A percentile compares a stretch with the other conserved stretches of the same genome.
phyloP scores from a whole-genome alignment of 2,329 filamentous ascomycete genomes.

The Colletotrichum sp. region DNA sequence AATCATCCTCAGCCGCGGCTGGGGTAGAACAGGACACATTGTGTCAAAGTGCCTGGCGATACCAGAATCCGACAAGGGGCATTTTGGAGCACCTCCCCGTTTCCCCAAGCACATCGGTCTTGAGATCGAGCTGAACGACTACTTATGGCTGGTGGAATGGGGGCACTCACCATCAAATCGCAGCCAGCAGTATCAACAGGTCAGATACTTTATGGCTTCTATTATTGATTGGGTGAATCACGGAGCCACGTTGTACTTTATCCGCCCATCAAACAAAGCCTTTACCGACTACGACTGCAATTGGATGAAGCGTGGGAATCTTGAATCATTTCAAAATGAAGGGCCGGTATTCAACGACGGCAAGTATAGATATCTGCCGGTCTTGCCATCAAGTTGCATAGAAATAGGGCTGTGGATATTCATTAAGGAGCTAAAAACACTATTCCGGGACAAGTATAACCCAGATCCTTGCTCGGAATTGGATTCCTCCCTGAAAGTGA shows the following conservation, averaged over 20 bases:
- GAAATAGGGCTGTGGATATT: fast-evolving
- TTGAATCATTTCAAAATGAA: fast-evolving
- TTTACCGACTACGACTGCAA: too few relatives aligned
- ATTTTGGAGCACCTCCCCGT: not conserved
- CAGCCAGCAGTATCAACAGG: not conserved
- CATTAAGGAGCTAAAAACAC: not conserved
- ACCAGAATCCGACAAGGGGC: not conserved
- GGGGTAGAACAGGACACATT: not conserved
- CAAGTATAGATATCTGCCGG: not conserved
- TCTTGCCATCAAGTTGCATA: not conserved
- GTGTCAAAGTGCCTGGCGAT: fast-evolving
- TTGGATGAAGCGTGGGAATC: not conserved
- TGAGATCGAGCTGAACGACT: not conserved
- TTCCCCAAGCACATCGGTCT: not conserved
- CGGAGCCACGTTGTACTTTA: not conserved
- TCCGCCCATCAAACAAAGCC: too few relatives aligned
- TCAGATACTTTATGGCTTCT: not conserved
- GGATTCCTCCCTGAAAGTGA: not conserved
- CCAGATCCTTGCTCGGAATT: not conserved
- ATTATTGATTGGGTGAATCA: not conserved
- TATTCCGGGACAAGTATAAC: fast-evolving
- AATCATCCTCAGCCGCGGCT: fast-evolving
- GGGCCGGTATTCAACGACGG: not conserved
- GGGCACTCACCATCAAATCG: not conserved
- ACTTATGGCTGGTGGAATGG: not conserved